Evolutionary conservation across 192 early-diverging fungal genomes (phyloP).

Genomic region (Rhizophagus sp.): DNA sequence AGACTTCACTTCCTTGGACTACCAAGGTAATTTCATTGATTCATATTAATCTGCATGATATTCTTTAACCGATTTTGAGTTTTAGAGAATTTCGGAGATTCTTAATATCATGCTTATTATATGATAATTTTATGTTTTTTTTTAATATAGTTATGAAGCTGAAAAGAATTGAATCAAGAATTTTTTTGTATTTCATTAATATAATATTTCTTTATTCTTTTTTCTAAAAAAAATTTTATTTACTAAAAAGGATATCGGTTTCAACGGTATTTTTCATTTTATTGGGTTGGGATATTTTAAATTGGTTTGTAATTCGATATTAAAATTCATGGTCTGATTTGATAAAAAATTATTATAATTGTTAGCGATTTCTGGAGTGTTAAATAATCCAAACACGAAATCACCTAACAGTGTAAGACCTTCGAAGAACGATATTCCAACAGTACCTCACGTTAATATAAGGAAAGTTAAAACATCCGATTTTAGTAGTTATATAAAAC

Average conservation of each 20-base stretch:
- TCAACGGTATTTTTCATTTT: slow-evolving; percentile 60
- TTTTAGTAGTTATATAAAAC: slow-evolving; percentile 83
- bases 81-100: background rate
- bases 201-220: background rate
- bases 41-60: background rate
- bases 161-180: background rate
- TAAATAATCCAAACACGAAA: slow-evolving; percentile 69
- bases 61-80: background rate
- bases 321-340: background rate
- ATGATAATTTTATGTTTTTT: slow-evolving; percentile 2
- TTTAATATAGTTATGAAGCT: background rate
- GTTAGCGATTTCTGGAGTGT: slow-evolving; percentile 58
- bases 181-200: background rate
- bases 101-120: background rate
- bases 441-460: slow-evolving; percentile 60
- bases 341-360: background rate
- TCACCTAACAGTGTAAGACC: slow-evolving; percentile 47
- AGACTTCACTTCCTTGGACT: slow-evolving; percentile 61
- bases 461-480: slow-evolving; percentile 70
- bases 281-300: background rate
- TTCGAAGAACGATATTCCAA: slow-evolving; percentile 55
- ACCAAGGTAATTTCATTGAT: slow-evolving; percentile 33
- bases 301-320: background rate
- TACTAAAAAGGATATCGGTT: slow-evolving; percentile 64
- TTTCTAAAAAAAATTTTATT: background rate